Base-by-base conservation (phyloP, 768 basidiomycete genomes). In the Hygrophoropsis aurantiaca region DNA sequence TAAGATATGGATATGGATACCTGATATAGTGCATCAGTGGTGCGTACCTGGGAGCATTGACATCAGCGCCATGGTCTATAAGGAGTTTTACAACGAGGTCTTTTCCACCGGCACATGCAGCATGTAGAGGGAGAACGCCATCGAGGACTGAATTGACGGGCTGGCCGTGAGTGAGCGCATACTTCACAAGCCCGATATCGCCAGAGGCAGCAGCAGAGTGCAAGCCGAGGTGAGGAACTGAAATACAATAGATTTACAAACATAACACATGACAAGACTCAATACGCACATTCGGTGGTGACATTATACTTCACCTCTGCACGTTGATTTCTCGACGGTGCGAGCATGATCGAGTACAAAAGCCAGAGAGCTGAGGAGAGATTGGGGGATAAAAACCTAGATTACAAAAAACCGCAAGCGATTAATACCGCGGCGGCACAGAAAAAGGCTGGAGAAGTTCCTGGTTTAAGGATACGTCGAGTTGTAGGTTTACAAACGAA, bases 101-200 rank as follows among this genome's bases (percentile, higher is more conserved):
- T 60, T 82, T 90, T 2, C 97, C 97, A 19, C 91, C 91, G 0
- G 92, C 88, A 56, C 84, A 90, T 2, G 95, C 97, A 3, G 93
- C 94, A 62, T 99, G 97, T 8, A 99, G 77, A 3, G 97, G 94
- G n/a, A 97, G 82, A 3, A 99, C 89, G 27, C 97, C 97, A 61
- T 95, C 91, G 44, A 97, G 80, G 25, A 97, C 91, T 4, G 93
- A 90, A 67, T 99, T 97, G 67, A 95, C 84, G 9, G 97, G 95
- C 59, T 98, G 97, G 7, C 95, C 95, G 58, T 94, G 87, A 2
- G 84, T 82, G 19, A 99, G 77, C 2, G 97, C 97, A 65, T 92
- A 97, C 63, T 87, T 85, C 49, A 92, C 94, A 51, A 95, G 84
- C 4, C 92, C 94, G 42, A 95, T 77, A 65, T 99, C 93, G 43